These are phyloP conservation scores for Rosa lucieae DNA, from an alignment of 306 rosid species.

Conservation along the genomic window DNA sequence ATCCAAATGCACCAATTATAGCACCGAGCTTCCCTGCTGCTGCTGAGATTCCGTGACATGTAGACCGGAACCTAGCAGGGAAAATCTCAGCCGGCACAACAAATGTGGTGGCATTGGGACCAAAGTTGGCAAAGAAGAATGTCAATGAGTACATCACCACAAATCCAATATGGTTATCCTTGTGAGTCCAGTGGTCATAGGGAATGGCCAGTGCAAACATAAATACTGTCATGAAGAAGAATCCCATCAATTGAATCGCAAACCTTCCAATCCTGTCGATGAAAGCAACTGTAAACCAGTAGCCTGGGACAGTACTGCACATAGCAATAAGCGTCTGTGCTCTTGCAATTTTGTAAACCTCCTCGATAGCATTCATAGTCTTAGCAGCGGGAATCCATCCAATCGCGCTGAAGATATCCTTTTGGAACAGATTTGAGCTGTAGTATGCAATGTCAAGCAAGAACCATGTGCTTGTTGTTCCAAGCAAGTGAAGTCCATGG, in stretches of 20 bases:
- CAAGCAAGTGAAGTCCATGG: constrained; percentile 69
- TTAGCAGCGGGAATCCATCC: constrained; percentile 75
- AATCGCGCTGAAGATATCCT: constrained; percentile 67
- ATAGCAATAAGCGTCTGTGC: constrained; percentile 80
- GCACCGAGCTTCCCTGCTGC: constrained; percentile 78
- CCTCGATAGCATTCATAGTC: constrained; percentile 67
- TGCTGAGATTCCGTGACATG: constrained; percentile 78
- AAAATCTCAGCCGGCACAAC: constrained; percentile 82
- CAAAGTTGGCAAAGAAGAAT: constrained; percentile 77
- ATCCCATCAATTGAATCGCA: constrained; percentile 67
- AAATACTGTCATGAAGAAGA: constrained; percentile 79
- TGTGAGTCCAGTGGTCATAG: constrained; percentile 63
- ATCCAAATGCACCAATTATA: constrained; percentile 73
- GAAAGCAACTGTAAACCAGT: constrained; percentile 70
- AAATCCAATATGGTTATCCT: constrained; percentile 55
- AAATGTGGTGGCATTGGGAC: constrained; percentile 79
- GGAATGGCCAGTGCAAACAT: constrained; percentile 83
- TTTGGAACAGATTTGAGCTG: constrained; percentile 72
- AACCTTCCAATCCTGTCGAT: constrained; percentile 75
- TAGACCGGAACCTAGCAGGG: constrained; percentile 66
- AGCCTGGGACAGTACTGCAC: constrained; percentile 78
- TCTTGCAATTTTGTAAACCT: constrained; percentile 55
- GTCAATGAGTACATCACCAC: constrained; percentile 57
- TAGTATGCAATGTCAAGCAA: constrained; percentile 72
- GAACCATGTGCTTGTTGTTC: constrained; percentile 72